phyloP scores from a whole-genome alignment of 2,329 filamentous ascomycete genomes.

The Microsporum audouinii region DNA sequence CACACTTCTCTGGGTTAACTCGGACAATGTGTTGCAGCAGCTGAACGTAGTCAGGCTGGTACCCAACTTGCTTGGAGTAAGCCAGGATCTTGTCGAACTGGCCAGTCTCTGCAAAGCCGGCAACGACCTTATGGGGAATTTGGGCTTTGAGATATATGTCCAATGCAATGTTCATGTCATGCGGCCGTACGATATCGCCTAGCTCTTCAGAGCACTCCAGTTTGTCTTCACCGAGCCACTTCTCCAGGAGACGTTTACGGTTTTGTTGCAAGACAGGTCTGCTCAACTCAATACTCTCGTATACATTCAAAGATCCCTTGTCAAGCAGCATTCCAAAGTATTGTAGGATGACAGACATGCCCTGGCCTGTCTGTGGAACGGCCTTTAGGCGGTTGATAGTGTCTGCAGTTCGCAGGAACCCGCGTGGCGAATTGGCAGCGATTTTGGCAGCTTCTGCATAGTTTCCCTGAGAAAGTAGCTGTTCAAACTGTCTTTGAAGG shows the following conservation, averaged over 20 bases:
- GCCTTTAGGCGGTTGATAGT: conserved; percentile 96
- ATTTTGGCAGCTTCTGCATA: conserved; percentile 88
- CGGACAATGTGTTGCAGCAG: conserved; percentile 87
- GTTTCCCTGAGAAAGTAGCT: conserved; percentile 65
- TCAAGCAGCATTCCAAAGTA: conserved; percentile 97
- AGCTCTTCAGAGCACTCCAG: conserved; percentile 92
- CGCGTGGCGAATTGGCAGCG: conserved; percentile 88
- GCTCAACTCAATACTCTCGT: conserved; percentile 88
- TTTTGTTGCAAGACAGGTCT: conserved; percentile 87
- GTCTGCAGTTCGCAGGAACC: conserved; percentile 85
- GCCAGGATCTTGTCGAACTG: conserved; percentile 95
- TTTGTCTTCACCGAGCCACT: conserved; percentile 96
- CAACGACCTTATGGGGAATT: conserved; percentile 84
- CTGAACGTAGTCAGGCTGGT: conserved; percentile 89
- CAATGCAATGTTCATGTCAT: conserved; percentile 80
- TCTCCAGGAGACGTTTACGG: conserved; percentile 89
- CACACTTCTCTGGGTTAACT: conserved; percentile 82
- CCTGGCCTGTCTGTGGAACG: conserved; percentile 56
- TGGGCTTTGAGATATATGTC: conserved; percentile 85
- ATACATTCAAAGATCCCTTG: conserved; percentile 82
- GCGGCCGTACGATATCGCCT: conserved; percentile 81
- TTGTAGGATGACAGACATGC: conserved; percentile 88
- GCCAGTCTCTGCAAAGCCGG: conserved; percentile 85
- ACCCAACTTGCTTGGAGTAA: conserved; percentile 73
- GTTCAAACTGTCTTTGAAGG: conserved; percentile 86